These are phyloP conservation scores for Ceriops zippeliana DNA, from an alignment of 345 rosid species.

Conservation along the genomic window DNA sequence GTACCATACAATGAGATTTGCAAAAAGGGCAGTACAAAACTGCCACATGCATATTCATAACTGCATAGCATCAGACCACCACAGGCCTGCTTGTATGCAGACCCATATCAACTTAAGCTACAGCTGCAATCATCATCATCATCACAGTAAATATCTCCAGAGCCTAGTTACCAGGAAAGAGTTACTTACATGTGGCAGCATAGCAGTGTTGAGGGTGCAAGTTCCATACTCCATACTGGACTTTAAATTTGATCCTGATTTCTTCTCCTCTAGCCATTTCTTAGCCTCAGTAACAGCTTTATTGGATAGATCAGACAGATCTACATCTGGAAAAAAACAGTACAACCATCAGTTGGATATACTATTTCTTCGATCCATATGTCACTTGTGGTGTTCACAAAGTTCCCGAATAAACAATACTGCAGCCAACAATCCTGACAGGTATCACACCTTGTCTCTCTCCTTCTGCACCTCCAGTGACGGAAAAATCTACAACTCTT, in stretches of 20 bases:
- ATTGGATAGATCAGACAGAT: conserved; percentile 40
- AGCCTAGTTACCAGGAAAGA: conserved; percentile 7
- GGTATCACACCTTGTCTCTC: conserved; percentile 22
- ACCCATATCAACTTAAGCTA: not conserved
- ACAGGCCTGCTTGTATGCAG: not conserved
- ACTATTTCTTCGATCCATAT: not conserved
- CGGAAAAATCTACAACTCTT: conserved; percentile 50
- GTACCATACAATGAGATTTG: not conserved
- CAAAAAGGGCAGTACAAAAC: not conserved
- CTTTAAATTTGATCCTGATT: conserved; percentile 52
- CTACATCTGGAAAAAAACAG: conserved; percentile 37
- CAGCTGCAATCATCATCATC: not conserved
- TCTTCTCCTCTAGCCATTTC: conserved; percentile 78
- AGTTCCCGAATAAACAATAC: conserved; percentile 35
- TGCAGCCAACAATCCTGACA: conserved; percentile 26
- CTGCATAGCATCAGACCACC: not conserved
- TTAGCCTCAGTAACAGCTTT: conserved; percentile 70
- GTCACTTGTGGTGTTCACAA: conserved; percentile 11
- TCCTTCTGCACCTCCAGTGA: conserved; percentile 22
- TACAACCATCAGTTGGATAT: conserved; percentile 9
- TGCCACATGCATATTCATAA: not conserved
- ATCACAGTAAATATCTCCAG: not conserved
- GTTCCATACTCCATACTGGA: conserved; percentile 42
- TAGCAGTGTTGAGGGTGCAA: conserved; percentile 31
- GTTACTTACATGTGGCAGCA: conserved; percentile 39